Percentiles rank a stretch among this genome's conserved stretches.
Evolutionary conservation across 345 rosid species (phyloP).

Genomic region (Raphanus sativus): DNA sequence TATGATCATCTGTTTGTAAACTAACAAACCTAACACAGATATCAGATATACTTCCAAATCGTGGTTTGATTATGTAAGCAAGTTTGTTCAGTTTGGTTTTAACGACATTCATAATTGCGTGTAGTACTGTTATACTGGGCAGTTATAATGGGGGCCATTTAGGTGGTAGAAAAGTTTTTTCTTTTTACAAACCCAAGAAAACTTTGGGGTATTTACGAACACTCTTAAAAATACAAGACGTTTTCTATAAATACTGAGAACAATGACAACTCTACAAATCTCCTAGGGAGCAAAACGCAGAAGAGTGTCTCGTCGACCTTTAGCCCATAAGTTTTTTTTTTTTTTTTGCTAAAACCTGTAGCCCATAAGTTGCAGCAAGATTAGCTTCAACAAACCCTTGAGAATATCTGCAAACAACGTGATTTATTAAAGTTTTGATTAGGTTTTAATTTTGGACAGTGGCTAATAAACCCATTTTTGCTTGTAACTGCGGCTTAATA

Average conservation of each 20-base stretch:
- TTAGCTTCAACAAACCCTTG: neutral
- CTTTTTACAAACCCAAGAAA: neutral
- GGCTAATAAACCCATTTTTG: neutral
- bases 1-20: neutral
- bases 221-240: neutral
- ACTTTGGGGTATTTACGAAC: neutral
- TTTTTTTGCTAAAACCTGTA: no score
- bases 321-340: neutral
- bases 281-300: neutral
- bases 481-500: neutral
- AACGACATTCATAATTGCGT: slow-evolving; percentile 14
- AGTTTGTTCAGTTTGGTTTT: slow-evolving; percentile 13
- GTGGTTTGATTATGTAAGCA: neutral
- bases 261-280: neutral
- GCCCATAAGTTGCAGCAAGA: neutral
- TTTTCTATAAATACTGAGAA: neutral
- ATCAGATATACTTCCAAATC: slow-evolving; percentile 1
- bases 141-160: neutral
- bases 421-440: neutral
- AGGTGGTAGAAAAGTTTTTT: neutral
- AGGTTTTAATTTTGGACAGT: neutral
- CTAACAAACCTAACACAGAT: slow-evolving; percentile 19
- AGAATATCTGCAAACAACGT: neutral
- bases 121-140: neutral
- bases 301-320: neutral